phyloP scores from a whole-genome alignment of 306 rosid genomes.

The Fragaria nilgerrensis region DNA sequence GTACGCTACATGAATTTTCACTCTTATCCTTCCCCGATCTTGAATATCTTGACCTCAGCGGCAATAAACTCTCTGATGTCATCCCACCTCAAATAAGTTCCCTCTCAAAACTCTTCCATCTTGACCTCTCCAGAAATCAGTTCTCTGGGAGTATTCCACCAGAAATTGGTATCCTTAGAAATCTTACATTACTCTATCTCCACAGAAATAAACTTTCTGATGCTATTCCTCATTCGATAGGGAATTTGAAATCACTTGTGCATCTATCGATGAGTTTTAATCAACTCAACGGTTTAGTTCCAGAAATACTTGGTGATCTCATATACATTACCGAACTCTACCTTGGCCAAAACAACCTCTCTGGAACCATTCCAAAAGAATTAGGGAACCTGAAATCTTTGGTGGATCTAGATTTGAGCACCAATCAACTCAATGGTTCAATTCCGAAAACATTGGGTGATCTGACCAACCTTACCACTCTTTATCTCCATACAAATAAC shows the following conservation, averaged over 20 bases:
- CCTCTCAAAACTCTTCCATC: neutral
- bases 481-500: fast-evolving
- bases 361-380: neutral
- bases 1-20: neutral
- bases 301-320: neutral
- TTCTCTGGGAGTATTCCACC: neutral
- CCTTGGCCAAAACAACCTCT: neutral
- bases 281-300: neutral
- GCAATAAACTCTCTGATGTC: neutral
- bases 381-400: neutral
- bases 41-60: neutral
- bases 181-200: neutral
- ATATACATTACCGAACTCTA: neutral
- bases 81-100: neutral
- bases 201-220: neutral
- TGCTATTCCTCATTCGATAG: neutral
- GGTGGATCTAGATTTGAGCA: fast-evolving
- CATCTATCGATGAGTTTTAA: fast-evolving
- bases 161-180: neutral
- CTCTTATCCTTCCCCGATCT: neutral
- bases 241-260: neutral
- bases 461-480: neutral
- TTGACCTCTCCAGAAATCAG: neutral
- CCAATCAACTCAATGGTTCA: neutral
- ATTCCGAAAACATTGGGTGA: neutral